A percentile compares a stretch with the other conserved stretches of the same genome.
Conservation (phyloP, 257 asterid species). For the Solanum commersonii region DNA sequence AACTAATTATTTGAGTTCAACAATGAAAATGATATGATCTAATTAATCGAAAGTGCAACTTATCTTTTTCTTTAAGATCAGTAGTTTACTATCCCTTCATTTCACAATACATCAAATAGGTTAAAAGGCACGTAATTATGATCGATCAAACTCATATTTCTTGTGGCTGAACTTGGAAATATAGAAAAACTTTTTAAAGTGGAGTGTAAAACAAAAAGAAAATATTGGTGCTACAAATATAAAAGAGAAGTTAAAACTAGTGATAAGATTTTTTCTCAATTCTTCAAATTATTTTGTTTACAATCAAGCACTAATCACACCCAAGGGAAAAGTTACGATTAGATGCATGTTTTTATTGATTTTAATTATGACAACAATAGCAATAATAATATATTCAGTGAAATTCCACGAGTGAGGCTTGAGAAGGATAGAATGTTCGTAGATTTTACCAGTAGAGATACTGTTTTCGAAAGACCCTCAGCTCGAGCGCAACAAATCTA, state of each 20-base stretch:
- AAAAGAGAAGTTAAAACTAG: background rate
- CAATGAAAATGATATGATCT: too few species aligned
- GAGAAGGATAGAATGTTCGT: too few species aligned
- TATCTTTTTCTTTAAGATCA: too few species aligned
- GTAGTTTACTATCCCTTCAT: too few species aligned
- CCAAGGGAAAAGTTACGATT: background rate
- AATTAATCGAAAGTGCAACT: too few species aligned
- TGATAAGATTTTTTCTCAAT: background rate
- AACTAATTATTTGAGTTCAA: too few species aligned
- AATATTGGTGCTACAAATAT: background rate
- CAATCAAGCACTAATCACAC: background rate
- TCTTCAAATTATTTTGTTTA: background rate
- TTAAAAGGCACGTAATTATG: background rate
- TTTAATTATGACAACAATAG: too few species aligned
- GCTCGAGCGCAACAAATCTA: background rate
- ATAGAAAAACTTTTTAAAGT: background rate
- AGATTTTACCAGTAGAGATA: too few species aligned
- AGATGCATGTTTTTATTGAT: background rate
- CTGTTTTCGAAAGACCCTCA: background rate
- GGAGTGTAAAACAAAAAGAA: background rate
- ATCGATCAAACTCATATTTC: background rate
- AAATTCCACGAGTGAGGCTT: background rate
- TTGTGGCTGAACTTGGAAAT: background rate
- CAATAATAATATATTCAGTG: background rate
- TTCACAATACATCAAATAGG: too few species aligned